phyloP scores from a whole-genome alignment of 208 protist genomes.

The Trypanosoma caninum region DNA sequence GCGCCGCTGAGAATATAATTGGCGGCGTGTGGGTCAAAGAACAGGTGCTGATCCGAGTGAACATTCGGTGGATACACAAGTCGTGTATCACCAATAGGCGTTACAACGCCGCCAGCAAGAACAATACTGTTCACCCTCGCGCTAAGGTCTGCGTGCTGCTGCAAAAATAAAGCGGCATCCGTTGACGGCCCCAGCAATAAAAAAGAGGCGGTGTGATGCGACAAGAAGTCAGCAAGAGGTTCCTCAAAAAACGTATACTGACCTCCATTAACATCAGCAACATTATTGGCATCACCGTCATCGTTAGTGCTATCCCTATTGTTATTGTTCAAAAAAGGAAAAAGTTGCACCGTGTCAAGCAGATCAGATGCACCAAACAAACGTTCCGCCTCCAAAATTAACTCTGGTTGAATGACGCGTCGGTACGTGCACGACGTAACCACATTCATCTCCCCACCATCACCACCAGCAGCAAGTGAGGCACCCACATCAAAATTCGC shows the following conservation, averaged over 20 bases:
- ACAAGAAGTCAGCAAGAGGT: slow-evolving; percentile 29
- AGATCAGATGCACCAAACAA: slow-evolving; percentile 29
- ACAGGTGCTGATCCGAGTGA: slow-evolving; percentile 61
- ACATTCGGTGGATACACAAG: slow-evolving; percentile 40
- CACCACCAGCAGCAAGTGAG: background rate
- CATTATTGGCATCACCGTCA: background rate
- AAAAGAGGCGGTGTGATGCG: slow-evolving; percentile 30
- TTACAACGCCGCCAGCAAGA: slow-evolving; percentile 57
- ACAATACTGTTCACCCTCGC: slow-evolving; percentile 30
- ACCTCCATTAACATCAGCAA: background rate
- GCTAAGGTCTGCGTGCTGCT: slow-evolving; percentile 18
- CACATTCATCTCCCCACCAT: background rate
- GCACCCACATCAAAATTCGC: slow-evolving; percentile 14
- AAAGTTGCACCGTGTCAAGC: slow-evolving; percentile 7
- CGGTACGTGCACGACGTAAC: slow-evolving; percentile 29
- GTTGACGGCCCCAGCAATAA: slow-evolving; percentile 60
- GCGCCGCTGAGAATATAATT: slow-evolving; percentile 39
- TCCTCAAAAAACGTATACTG: slow-evolving; percentile 31
- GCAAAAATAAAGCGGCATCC: slow-evolving; percentile 61
- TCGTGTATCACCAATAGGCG: slow-evolving; percentile 29
- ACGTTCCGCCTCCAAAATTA: slow-evolving; percentile 19
- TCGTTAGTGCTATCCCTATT: background rate
- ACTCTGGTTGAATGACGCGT: slow-evolving; percentile 12
- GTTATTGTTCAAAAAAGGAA: background rate
- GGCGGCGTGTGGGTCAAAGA: slow-evolving; percentile 58